These are phyloP conservation scores for Pinguiococcus pyrenoidosus DNA, from an alignment of 108 stramenopile genomes.

Conservation along the genomic window DNA sequence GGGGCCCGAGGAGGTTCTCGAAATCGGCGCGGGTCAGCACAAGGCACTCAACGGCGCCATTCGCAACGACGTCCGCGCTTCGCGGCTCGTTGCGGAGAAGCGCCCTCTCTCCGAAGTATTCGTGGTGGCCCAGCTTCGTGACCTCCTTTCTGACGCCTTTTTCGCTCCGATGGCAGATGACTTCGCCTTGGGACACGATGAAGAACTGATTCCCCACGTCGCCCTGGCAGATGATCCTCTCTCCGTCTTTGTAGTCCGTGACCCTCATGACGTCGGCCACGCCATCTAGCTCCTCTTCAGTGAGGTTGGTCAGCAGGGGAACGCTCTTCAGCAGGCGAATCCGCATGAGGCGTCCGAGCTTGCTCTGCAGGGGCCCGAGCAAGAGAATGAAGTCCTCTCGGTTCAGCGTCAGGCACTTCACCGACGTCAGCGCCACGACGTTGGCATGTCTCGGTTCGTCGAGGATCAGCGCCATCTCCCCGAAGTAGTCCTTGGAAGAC, in stretches of 20 bases:
- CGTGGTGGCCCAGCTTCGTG: slow-evolving; percentile 21
- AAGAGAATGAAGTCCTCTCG: slow-evolving; percentile 35
- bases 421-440: slow-evolving; percentile 23
- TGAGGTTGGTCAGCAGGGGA: slow-evolving; percentile 33
- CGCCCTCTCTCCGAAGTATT: slow-evolving; percentile 29
- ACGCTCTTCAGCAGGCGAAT: slow-evolving; percentile 39
- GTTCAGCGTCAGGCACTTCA: too few relatives aligned
- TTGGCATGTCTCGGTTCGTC: slow-evolving; percentile 43
- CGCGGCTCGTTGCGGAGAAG: slow-evolving; percentile 31
- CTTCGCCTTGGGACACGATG: slow-evolving; percentile 46
- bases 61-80: slow-evolving; percentile 18
- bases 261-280: slow-evolving; percentile 25
- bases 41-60: slow-evolving; percentile 21
- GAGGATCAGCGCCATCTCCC: slow-evolving; percentile 48
- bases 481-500: too few relatives aligned
- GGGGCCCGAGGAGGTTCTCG: slow-evolving; percentile 9
- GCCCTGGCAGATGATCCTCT: slow-evolving; percentile 34
- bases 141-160: slow-evolving; percentile 9
- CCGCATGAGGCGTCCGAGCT: slow-evolving; percentile 39
- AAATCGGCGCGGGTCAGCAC: slow-evolving; percentile 29
- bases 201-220: slow-evolving; percentile 41
- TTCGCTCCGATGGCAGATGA: not conserved
- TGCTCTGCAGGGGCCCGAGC: slow-evolving; percentile 32
- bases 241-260: slow-evolving; percentile 16
- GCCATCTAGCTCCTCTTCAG: slow-evolving; percentile 28